Evolutionary conservation across 768 basidiomycete genomes (phyloP), one percentile per base, ranked within the genome.

Genomic region (Gymnopilus junonius): DNA sequence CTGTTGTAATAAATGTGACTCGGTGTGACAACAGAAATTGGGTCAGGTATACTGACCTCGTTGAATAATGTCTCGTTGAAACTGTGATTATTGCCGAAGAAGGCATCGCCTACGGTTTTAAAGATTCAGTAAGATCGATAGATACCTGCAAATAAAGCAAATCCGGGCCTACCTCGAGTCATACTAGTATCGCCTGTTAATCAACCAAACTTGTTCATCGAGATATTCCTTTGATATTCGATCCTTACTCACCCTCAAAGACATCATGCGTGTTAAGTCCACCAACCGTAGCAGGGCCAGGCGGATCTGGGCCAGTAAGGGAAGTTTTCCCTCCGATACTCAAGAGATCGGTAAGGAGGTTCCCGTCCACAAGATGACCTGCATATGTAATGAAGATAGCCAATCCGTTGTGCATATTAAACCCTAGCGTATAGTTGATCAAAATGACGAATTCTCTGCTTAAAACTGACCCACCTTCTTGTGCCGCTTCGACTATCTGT

Each of bases 31-130:
- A 20, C 21, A 25, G n/a, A 43, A 8, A n/a, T 21, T 31, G 6
- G 5, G 31, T 50, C 11, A 25, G 4, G 11, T 35, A 25, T 21
- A 31, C 11, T 14, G 17, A 20, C 46, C 55, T 70, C 56, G 27
- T 72, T 59, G 27, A 70, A 72, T 1, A 70, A 64, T 0, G 71
- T 72, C 56, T 70, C 69, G 39, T 72, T 72, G 61, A 72, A 70
- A 43, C 64, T 66, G 55, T 70, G 67, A 50, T 72, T 70, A 34
- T 70, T 62, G 8, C 69, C 71, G 42, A 72, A 72, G 59, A 69
- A 70, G 43, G 62, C 59, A 50, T 72, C 71, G 12, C 54, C 67
- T 69, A 23, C n/a, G n/a, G n/a, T n/a, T n/a, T n/a, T 7, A 59
- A 50, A 10, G 2, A 15, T 25, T 17, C 32, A 10, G 21, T 42